phyloP scores from a whole-genome alignment of 139 green algal genomes.

The Tetratostichococcus sp. region DNA sequence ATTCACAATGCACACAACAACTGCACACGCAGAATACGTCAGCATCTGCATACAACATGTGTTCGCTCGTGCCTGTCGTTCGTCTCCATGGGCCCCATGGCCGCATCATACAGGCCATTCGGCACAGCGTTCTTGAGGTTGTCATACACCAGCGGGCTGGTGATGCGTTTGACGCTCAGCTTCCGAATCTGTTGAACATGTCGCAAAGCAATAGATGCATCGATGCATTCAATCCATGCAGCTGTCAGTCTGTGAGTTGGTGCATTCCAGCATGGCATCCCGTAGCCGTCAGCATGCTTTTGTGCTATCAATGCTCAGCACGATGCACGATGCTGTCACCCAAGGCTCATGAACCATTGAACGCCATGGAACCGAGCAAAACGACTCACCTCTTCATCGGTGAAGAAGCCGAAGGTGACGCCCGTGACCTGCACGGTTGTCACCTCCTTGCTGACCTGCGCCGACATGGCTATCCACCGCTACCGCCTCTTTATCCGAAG shows the following conservation, averaged over 20 bases:
- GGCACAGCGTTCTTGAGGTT: conserved; percentile 68
- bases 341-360: too few relatives aligned
- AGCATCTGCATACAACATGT: too few relatives aligned
- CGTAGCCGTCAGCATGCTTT: background rate
- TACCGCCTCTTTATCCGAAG: too few relatives aligned
- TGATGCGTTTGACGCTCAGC: conserved; percentile 84
- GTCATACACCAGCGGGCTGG: conserved; percentile 78
- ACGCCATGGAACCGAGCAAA: too few relatives aligned
- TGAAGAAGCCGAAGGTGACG: conserved; percentile 87
- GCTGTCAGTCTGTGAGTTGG: too few relatives aligned
- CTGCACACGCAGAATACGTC: too few relatives aligned
- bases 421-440: conserved; percentile 67
- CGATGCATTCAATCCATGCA: too few relatives aligned
- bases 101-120: conserved; percentile 87
- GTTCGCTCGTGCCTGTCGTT: conserved; percentile 38
- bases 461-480: too few relatives aligned
- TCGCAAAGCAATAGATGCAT: too few relatives aligned
- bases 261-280: background rate
- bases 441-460: conserved; percentile 20
- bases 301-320: too few relatives aligned
- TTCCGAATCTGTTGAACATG: conserved; percentile 59
- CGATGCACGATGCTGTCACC: too few relatives aligned
- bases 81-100: conserved; percentile 78
- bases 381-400: conserved; percentile 81
- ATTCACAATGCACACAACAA: too few relatives aligned